These are phyloP conservation scores for Sporothrix humicola DNA, from an alignment of 2,329 filamentous ascomycete genomes.

Conservation along the genomic window DNA sequence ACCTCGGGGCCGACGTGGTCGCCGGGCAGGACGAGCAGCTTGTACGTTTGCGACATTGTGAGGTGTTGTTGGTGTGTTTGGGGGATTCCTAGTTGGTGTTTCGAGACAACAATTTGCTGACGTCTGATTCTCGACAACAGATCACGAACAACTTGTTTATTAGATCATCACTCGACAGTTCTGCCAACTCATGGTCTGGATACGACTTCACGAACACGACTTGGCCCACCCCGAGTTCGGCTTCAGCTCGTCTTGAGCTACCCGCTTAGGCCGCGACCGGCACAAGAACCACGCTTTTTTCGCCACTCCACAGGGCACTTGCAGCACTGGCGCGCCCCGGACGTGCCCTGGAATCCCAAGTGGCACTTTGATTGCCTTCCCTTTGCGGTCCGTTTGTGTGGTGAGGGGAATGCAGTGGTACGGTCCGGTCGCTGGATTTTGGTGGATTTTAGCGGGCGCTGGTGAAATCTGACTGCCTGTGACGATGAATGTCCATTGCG, in stretches of 20 bases:
- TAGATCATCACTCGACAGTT: not conserved
- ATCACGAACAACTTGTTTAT: slow-evolving; percentile 21
- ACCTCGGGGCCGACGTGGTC: slow-evolving; percentile 57
- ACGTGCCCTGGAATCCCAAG: not conserved
- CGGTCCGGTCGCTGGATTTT: not conserved
- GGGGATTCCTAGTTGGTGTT: not conserved
- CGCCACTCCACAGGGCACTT: slow-evolving; percentile 16
- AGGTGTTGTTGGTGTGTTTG: not conserved
- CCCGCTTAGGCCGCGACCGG: slow-evolving; percentile 15
- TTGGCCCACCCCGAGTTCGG: slow-evolving; percentile 22
- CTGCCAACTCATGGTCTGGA: not conserved
- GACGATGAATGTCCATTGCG: slow-evolving; percentile 11
- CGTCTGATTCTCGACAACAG: not conserved
- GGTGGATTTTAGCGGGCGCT: not conserved
- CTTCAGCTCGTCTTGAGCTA: slow-evolving; percentile 2
- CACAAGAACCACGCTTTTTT: slow-evolving; percentile 1
- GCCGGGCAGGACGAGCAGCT: slow-evolving; percentile 53
- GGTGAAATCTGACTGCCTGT: not conserved
- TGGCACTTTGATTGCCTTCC: slow-evolving; percentile 29
- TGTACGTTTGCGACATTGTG: slow-evolving; percentile 35
- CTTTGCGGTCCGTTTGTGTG: not conserved
- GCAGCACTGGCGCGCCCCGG: slow-evolving; percentile 12
- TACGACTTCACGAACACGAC: not conserved
- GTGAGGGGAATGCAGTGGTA: slow-evolving; percentile 8
- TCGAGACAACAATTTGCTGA: not conserved